Base-by-base conservation (phyloP, 805 yeast genomes). In the Tetrapisispora pingtungensis region DNA sequence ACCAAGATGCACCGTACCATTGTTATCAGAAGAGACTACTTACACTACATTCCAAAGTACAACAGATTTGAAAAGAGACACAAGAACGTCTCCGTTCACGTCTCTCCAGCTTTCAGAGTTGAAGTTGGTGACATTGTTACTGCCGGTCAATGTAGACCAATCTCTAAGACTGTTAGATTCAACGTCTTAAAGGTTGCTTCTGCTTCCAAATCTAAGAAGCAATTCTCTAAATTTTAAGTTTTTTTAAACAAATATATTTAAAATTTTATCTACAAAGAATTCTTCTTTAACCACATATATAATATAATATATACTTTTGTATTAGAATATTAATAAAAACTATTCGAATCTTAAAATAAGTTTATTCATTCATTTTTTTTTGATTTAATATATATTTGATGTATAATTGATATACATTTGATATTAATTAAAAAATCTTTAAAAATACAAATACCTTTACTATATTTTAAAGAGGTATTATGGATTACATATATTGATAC, bases 1-100 rank as follows among this genome's bases (percentile, higher is more conserved):
- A 89, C 98, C 82, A 93, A 93, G 81, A 93, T 93, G 98, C 98
- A 93, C 94, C 93, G 99, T 81, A 93, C 99, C 67, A 84, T 93
- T 78, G 84, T 93, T 73, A 85, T 93, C 80, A 89, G 98, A 84
- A 90, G 99, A 80, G 97, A 93, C 72, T 93, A 93, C 94, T 86
- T 93, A 73, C 99, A 93, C 80, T 93, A 87, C 80, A 85, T 93
- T 74, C 95, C 97, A 75, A 93, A 93, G 84, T 93, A 93, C 81
- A 93, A 90, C 95, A 89, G 99, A 85, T 93, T 88, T 86, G 99
- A 93, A 81, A 93, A 93, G 86, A 88, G 99, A 81, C 99, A 93
- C 86, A 93, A 93, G 93, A 93, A 93, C 84, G 81, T 93, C 57
- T 94, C 99, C 72, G 99, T 96, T 67, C 99, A 93, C 80, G 86